Evolutionary conservation across 305 asterid species (phyloP).

Genomic region (Caryopteris hybrid): DNA sequence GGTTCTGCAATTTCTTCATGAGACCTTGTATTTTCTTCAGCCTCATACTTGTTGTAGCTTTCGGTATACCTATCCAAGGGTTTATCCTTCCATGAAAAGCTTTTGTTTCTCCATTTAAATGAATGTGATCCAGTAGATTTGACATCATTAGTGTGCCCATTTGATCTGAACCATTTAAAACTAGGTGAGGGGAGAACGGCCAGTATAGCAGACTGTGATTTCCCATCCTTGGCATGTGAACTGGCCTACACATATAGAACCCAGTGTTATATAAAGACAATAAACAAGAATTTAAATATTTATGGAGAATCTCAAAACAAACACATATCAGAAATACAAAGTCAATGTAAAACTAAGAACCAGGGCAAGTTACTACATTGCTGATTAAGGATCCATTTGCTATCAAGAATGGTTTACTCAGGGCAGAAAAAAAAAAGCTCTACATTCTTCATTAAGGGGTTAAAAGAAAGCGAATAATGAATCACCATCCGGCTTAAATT

Average conservation of each 20-base stretch:
- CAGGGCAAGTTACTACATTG: not conserved
- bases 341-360: not conserved
- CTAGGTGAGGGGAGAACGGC: slow-evolving; percentile 59
- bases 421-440: not conserved
- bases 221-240: slow-evolving; percentile 49
- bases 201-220: slow-evolving; percentile 49
- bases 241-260: slow-evolving; percentile 60
- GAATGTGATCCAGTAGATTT: slow-evolving; percentile 46
- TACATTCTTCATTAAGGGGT: not conserved
- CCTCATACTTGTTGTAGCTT: slow-evolving; percentile 23
- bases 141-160: slow-evolving; percentile 27
- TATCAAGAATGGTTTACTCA: not conserved
- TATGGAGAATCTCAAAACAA: not conserved
- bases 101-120: slow-evolving; percentile 68
- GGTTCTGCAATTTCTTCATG: slow-evolving; percentile 36
- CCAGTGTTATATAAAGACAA: slow-evolving; percentile 28
- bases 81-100: slow-evolving; percentile 55
- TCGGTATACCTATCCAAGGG: slow-evolving; percentile 55
- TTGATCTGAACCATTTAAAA: slow-evolving; percentile 47
- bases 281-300: not conserved
- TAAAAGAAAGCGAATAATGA: not conserved
- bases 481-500: not conserved
- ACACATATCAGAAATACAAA: not conserved
- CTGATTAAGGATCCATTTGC: not conserved
- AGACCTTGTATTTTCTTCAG: slow-evolving; percentile 13